Base-by-base conservation (phyloP, 108 stramenopile species). In the Halocafeteria seosinensis region DNA sequence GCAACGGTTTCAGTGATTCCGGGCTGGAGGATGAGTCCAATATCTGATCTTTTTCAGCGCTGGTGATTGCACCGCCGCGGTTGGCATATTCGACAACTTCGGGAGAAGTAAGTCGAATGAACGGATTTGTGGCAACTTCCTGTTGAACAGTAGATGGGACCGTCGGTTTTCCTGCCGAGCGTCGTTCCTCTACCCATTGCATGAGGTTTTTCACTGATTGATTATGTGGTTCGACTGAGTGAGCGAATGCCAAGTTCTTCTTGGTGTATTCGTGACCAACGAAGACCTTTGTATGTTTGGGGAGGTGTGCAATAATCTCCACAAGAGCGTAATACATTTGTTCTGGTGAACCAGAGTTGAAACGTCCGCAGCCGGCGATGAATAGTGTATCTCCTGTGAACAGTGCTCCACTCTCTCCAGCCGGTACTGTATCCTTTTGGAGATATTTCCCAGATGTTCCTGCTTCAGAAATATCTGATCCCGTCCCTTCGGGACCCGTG, bases 301-400 rank as follows among this genome's bases (percentile, higher is more conserved):
- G 80, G 17, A 85, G 74, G 8, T 31, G 29, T 26, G 37, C 57
- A 32, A 77, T 62, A 23, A 77, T 58, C 31, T 74, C 66, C 38
- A 71, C 66, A 13, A 77, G 70, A 1, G 76, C 73, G 30, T 71
- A 58, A 12, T 50, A 47, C 73, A 77, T 74, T 55, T 77, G 76
- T 6, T 30, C 24, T 11, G 76, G 73, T 17, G 76, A 67, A 32
- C 78, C 75, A 47, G 38, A 25, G 60, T 77, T 77, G 55, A 77
- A 72, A 55, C 73, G 73, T 13, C 85, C 85, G 53, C 78, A 81
- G 33, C 85, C 85, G 29, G 68, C 73, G 1, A 85, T 69, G 51
- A 85, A 85, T 62, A 85, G 68, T 0, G 82, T 85, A 50, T 85
- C 85, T 24, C 85, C 85, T 2, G 84, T 80, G 64, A 85, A 85